phyloP scores from a whole-genome alignment of 1,284 basidiomycete species.

The Ustilago xerochloae region DNA sequence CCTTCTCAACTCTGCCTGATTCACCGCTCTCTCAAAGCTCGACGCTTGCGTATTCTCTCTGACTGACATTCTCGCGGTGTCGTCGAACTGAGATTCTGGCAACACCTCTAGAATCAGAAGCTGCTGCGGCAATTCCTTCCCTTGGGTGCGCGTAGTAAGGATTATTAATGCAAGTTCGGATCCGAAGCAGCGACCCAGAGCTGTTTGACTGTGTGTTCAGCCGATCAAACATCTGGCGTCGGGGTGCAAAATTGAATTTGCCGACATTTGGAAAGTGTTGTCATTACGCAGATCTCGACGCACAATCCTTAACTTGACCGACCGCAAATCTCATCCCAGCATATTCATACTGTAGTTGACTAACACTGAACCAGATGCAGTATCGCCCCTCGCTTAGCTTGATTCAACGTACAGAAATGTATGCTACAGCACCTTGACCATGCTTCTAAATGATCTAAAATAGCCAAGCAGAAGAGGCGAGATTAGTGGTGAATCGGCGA shows the following conservation, averaged over 20 bases:
- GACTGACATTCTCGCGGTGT: not conserved
- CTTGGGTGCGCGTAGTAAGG: not conserved
- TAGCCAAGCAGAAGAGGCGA: no score
- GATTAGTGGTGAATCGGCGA: no score
- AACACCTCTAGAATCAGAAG: no score
- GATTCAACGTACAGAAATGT: no score
- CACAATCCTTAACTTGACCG: conserved; percentile 28
- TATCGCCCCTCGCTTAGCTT: no score
- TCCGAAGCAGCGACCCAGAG: no score
- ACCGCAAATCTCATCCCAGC: conserved; percentile 15
- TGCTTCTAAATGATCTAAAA: no score
- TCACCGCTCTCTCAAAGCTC: not conserved
- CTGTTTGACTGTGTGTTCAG: not conserved
- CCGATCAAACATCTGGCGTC: conserved; percentile 6
- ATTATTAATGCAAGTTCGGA: conserved; percentile 14
- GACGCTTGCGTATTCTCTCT: not conserved
- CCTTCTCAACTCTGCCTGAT: not conserved
- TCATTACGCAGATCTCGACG: conserved; percentile 15
- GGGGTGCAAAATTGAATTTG: not conserved
- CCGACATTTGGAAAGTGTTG: no score
- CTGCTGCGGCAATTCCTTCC: conserved; percentile 50
- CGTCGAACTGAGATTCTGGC: not conserved
- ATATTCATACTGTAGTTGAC: no score
- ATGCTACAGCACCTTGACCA: no score
- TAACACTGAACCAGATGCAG: no score